Conservation (phyloP, 2,329 filamentous ascomycete species). For the Leptodontidium sp. region DNA sequence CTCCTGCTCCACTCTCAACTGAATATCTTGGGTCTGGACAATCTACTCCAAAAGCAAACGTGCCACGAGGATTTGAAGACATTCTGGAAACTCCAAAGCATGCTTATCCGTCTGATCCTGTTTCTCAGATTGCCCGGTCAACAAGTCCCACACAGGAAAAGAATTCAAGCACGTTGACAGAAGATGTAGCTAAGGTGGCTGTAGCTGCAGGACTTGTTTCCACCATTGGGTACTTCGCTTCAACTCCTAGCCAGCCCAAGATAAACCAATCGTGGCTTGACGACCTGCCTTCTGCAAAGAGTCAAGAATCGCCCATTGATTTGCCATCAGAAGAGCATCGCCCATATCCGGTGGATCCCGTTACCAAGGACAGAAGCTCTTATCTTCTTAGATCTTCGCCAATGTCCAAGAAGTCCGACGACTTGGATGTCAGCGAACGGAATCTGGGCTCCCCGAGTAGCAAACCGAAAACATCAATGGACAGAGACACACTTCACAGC, state of each 20-base stretch:
- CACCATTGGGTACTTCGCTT: conserved; percentile 39
- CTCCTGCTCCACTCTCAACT: conserved; percentile 46
- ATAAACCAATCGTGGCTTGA: conserved; percentile 36
- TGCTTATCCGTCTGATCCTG: background rate
- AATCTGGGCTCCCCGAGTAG: conserved; percentile 30
- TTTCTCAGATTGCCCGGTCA: background rate
- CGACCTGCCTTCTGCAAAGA: conserved; percentile 31
- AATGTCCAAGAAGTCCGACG: conserved; percentile 34
- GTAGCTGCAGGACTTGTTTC: conserved; percentile 37
- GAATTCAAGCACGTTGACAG: conserved; percentile 14
- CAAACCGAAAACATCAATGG: conserved; percentile 19
- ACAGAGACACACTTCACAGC: conserved; percentile 29
- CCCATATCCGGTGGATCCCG: conserved; percentile 51
- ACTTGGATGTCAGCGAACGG: conserved; percentile 20
- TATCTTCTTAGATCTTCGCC: conserved; percentile 53
- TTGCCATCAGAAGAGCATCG: conserved; percentile 40
- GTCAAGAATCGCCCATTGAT: background rate
- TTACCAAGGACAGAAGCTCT: conserved; percentile 54
- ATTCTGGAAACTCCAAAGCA: conserved; percentile 15
- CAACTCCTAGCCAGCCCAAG: conserved; percentile 39
- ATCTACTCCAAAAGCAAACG: conserved; percentile 66
- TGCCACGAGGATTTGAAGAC: background rate
- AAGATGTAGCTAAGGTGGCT: conserved; percentile 34
- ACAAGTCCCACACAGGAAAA: conserved; percentile 22
- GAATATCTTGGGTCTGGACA: conserved; percentile 69